phyloP scores from a whole-genome alignment of 225 moss, liverwort and hornwort genomes.

The Antitrichia curtipendula region DNA sequence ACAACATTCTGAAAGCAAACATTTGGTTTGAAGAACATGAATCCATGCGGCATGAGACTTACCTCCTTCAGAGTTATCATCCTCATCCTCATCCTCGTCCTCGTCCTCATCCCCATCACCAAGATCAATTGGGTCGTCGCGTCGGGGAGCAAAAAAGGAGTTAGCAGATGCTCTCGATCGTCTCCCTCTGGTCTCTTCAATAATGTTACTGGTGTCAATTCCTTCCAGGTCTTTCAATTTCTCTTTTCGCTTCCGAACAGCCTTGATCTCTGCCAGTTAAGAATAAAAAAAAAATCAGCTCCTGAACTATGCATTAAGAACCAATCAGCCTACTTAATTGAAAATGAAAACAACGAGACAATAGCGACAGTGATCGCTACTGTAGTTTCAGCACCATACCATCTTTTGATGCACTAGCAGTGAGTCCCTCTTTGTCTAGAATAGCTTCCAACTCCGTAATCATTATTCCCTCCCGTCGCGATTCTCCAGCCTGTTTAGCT shows the following conservation, averaged over 20 bases:
- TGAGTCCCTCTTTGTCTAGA: conserved; percentile 59
- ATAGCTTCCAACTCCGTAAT: conserved; percentile 61
- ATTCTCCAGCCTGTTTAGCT: conserved; percentile 69
- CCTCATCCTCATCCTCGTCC: conserved; percentile 14
- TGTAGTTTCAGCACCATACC: conserved; percentile 24
- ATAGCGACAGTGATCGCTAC: neutral
- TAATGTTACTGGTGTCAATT: conserved; percentile 85
- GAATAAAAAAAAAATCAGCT: neutral
- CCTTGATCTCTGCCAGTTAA: conserved; percentile 55
- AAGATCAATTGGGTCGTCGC: conserved; percentile 13
- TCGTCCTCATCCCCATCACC: conserved; percentile 29
- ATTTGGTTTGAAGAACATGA: neutral
- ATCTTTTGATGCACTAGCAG: conserved; percentile 54
- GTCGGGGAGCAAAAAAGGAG: conserved; percentile 36
- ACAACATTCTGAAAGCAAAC: neutral
- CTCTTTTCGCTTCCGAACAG: conserved; percentile 45
- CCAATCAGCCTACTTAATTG: neutral
- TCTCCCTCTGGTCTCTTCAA: conserved; percentile 71
- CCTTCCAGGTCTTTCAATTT: conserved; percentile 90
- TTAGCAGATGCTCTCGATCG: conserved; percentile 42
- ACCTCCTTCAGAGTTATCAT: conserved; percentile 38
- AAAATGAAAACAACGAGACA: neutral
- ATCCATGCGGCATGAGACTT: neutral
- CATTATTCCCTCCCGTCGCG: conserved; percentile 53
- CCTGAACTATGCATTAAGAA: neutral